Percentiles rank a stretch among this genome's conserved stretches.
phyloP scores from a whole-genome alignment of 169 alveolate genomes.

The Ichthyophthirius multifiliis region DNA sequence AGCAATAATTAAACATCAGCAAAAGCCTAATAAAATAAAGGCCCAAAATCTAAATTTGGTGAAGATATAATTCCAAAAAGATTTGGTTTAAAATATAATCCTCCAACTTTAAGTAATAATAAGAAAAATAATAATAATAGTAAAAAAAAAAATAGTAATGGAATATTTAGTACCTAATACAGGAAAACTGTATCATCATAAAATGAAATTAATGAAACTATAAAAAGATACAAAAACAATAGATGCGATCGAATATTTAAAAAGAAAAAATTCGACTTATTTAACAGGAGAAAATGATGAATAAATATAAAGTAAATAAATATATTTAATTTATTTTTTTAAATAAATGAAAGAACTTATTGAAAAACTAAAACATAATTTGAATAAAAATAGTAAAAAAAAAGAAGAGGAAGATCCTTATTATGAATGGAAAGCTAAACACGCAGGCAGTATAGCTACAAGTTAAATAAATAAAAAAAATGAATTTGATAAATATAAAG shows the following conservation, averaged over 20 bases:
- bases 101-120: conserved; percentile 46
- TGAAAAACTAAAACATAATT: background rate
- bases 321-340: background rate
- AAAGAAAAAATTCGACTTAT: conserved; percentile 49
- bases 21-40: background rate
- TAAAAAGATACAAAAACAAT: conserved; percentile 45
- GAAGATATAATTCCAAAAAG: conserved; percentile 66
- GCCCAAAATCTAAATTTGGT: conserved; percentile 3
- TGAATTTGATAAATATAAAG: background rate
- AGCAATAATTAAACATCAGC: background rate
- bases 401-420: background rate
- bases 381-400: background rate
- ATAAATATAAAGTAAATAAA: conserved; percentile 9
- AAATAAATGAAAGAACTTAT: background rate
- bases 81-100: conserved; percentile 68
- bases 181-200: conserved; percentile 83
- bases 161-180: conserved; percentile 70
- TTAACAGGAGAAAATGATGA: conserved; percentile 35
- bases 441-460: background rate
- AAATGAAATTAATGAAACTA: conserved; percentile 68
- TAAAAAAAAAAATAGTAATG: background rate
- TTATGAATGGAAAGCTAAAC: background rate
- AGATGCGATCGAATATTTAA: conserved; percentile 55
- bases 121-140: background rate
- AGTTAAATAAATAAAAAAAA: background rate